phyloP scores from a whole-genome alignment of 108 stramenopile species.

The Nannochloropsis granulata region DNA sequence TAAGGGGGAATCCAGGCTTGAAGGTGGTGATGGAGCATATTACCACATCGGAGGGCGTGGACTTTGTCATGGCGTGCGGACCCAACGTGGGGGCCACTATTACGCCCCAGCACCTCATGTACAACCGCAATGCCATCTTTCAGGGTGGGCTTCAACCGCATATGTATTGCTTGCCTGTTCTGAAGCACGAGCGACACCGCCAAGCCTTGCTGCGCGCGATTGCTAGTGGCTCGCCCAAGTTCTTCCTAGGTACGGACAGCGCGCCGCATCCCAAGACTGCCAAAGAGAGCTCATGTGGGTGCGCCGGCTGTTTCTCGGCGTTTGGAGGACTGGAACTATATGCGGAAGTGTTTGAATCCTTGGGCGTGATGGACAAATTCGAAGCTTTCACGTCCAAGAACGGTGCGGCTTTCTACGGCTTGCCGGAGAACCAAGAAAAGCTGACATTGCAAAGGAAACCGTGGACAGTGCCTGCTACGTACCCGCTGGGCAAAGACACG shows the following conservation, averaged over 20 bases:
- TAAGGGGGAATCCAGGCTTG: conserved; percentile 57
- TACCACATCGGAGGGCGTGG: conserved; percentile 53
- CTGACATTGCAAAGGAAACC: conserved; percentile 55
- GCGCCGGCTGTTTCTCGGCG: conserved; percentile 90
- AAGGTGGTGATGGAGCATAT: conserved; percentile 89
- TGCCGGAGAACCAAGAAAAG: conserved; percentile 50
- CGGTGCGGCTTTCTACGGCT: conserved; percentile 85
- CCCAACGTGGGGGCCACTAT: conserved; percentile 85
- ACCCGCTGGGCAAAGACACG: conserved; percentile 51
- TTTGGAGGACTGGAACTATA: conserved; percentile 87
- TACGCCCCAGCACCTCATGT: conserved; percentile 91
- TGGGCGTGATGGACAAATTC: conserved; percentile 66
- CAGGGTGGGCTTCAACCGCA: conserved; percentile 88
- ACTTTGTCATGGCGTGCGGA: conserved; percentile 53
- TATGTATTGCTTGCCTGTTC: conserved; percentile 93
- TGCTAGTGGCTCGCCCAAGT: conserved; percentile 69
- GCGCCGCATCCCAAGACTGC: conserved; percentile 70
- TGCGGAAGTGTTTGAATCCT: conserved; percentile 77
- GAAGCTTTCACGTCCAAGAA: conserved; percentile 65
- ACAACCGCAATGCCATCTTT: conserved; percentile 83
- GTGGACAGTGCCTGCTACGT: conserved; percentile 63
- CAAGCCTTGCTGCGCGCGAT: conserved; percentile 71
- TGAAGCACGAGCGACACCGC: conserved; percentile 89
- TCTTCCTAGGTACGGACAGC: conserved; percentile 94
- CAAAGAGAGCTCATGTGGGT: conserved; percentile 76